Evolutionary conservation across 257 asterid genomes (phyloP).

Genomic region (Ajuga chamaepitys): DNA sequence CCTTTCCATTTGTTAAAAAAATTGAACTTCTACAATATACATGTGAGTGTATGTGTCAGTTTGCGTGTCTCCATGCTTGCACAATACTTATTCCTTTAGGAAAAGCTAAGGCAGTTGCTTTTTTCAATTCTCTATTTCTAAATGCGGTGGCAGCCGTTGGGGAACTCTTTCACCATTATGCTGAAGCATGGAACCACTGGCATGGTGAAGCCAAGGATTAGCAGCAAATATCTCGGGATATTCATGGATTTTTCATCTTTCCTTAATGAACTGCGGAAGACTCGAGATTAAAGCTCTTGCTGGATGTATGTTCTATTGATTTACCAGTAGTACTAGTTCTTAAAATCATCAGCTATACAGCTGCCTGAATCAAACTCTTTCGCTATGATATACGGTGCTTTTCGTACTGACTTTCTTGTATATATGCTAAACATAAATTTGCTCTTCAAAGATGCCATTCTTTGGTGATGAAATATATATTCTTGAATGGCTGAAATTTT

Average conservation of each 20-base stretch:
- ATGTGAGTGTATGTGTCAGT: too few relatives aligned
- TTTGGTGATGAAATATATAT: neutral
- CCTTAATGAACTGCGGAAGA: neutral
- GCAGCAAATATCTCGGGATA: conserved; percentile 24
- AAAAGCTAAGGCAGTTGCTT: too few relatives aligned
- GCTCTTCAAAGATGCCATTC: neutral
- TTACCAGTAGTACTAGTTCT: neutral
- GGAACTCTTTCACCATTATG: conserved; percentile 48
- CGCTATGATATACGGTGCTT: neutral
- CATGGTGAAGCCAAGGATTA: conserved; percentile 35
- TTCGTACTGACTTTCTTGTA: neutral
- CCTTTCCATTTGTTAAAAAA: too few relatives aligned
- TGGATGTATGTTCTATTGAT: neutral
- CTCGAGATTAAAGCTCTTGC: neutral
- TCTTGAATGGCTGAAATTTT: too few relatives aligned
- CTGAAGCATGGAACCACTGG: conserved; percentile 60
- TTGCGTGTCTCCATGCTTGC: too few relatives aligned
- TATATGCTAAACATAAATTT: neutral
- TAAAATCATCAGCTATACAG: neutral
- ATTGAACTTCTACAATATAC: too few relatives aligned
- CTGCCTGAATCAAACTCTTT: neutral
- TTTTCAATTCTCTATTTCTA: neutral
- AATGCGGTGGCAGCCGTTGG: conserved; percentile 33
- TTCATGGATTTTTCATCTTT: conserved; percentile 1
- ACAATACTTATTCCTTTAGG: too few relatives aligned